Percentiles rank a stretch among this genome's conserved stretches.
phyloP scores from a whole-genome alignment of 768 basidiomycete species.

The Mycena chlorophos region DNA sequence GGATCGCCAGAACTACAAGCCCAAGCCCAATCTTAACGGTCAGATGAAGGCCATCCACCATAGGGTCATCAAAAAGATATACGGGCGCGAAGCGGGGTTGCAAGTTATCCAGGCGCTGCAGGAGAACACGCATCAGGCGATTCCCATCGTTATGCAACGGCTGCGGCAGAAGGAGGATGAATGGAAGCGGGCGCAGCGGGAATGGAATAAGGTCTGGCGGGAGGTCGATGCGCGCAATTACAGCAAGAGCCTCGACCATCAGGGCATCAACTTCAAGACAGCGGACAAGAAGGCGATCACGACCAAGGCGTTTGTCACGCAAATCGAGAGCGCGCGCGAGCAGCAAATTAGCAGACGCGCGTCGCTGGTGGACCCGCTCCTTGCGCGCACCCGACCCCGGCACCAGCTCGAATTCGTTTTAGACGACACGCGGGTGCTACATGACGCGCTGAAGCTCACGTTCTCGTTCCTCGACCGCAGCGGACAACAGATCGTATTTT shows the following conservation, averaged over 20 bases:
- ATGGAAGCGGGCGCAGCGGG: constrained; percentile 95
- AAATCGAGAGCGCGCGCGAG: constrained; percentile 83
- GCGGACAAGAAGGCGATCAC: constrained; percentile 85
- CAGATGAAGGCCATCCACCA: constrained; percentile 89
- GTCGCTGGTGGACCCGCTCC: constrained; percentile 53
- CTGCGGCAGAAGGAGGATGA: constrained; percentile 97
- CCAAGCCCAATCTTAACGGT: constrained; percentile 87
- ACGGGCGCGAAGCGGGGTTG: constrained; percentile 80
- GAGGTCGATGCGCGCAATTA: constrained; percentile 96
- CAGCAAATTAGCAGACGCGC: constrained; percentile 79
- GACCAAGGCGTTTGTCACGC: constrained; percentile 73
- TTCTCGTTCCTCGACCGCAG: constrained; percentile 91
- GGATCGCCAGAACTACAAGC: constrained; percentile 77
- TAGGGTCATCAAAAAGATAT: constrained; percentile 95
- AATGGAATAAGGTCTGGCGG: constrained; percentile 99
- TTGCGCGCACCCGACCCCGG: constrained; percentile 61
- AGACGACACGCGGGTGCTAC: constrained; percentile 73
- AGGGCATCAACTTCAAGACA: constrained; percentile 86
- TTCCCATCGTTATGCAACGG: constrained; percentile 85
- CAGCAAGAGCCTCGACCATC: constrained; percentile 90
- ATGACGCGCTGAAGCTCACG: constrained; percentile 85
- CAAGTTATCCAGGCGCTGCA: constrained; percentile 88
- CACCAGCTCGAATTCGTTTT: constrained; percentile 82
- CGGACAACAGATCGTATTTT: constrained; percentile 63
- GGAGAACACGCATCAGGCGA: constrained; percentile 83